Evolutionary conservation across 2,329 filamentous ascomycete genomes (phyloP).

Genomic region (Claviceps maximensis): DNA sequence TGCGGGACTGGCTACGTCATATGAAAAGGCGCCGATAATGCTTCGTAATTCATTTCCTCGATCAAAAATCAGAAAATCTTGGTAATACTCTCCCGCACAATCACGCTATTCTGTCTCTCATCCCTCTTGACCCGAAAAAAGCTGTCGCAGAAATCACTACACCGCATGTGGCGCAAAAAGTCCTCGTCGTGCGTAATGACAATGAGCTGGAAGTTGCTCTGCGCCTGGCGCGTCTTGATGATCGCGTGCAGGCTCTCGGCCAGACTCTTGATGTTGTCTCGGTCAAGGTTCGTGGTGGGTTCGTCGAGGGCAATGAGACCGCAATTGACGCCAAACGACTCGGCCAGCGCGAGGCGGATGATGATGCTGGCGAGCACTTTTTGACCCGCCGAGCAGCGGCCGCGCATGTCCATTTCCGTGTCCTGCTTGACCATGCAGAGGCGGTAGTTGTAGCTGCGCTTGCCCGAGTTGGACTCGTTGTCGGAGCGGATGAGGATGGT

Average conservation of each 20-base stretch:
- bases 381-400: constrained; percentile 89
- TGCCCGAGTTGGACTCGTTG: constrained; percentile 58
- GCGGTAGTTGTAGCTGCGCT: constrained; percentile 89
- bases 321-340: constrained; percentile 93
- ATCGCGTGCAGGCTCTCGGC: constrained; percentile 77
- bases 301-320: constrained; percentile 94
- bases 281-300: constrained; percentile 91
- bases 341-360: constrained; percentile 87
- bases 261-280: constrained; percentile 84
- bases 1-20: no score
- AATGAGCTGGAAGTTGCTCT: constrained; percentile 94
- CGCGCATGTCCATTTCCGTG: constrained; percentile 98
- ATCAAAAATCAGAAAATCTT: constrained; percentile 29
- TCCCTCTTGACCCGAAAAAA: constrained; percentile 83
- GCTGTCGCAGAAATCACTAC: constrained; percentile 80
- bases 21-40: no score
- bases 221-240: constrained; percentile 67
- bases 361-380: constrained; percentile 96
- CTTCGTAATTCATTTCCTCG: no score
- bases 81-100: constrained; percentile 54
- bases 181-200: constrained; percentile 99
- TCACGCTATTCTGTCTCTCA: constrained; percentile 74
- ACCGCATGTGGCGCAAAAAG: constrained; percentile 86
- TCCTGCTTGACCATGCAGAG: constrained; percentile 97
- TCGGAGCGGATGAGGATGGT: constrained; percentile 92